phyloP scores from a whole-genome alignment of 2,329 filamentous ascomycete genomes.

The Pseudonectria foliicola region DNA sequence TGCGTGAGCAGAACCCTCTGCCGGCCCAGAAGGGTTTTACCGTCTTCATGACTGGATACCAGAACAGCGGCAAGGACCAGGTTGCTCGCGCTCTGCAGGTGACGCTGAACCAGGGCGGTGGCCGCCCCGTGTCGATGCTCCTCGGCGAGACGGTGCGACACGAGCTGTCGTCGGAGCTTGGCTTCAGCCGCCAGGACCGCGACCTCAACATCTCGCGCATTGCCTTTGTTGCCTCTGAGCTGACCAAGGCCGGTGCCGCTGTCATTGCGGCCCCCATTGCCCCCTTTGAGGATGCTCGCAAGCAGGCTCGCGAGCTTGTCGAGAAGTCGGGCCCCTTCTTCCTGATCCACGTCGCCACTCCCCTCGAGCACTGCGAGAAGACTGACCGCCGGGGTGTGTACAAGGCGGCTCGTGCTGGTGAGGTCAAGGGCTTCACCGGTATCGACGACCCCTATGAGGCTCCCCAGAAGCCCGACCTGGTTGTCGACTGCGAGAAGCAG shows the following conservation, averaged over 20 bases:
- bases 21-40: conserved; percentile 93
- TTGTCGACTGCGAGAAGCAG: conserved; percentile 79
- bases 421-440: conserved; percentile 97
- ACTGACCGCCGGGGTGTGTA: conserved; percentile 93
- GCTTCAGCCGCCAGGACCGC: conserved; percentile 88
- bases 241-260: conserved; percentile 85
- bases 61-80: conserved; percentile 95
- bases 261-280: conserved; percentile 97
- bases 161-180: conserved; percentile 90
- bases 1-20: conserved; percentile 92
- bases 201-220: conserved; percentile 94
- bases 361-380: conserved; percentile 88
- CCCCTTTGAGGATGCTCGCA: conserved; percentile 73
- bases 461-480: conserved; percentile 73
- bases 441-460: conserved; percentile 95
- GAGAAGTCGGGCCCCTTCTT: conserved; percentile 88
- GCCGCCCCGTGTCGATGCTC: conserved; percentile 86
- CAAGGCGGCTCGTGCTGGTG: conserved; percentile 70
- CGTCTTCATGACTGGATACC: conserved; percentile 93
- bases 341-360: conserved; percentile 89
- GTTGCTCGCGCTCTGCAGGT: conserved; percentile 93
- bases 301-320: conserved; percentile 74
- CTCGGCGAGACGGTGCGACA: conserved; percentile 91
- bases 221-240: conserved; percentile 89
- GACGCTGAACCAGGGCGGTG: conserved; percentile 95